A percentile compares a stretch with the other conserved stretches of the same genome.
phyloP scores from a whole-genome alignment of 768 basidiomycete species.

The Leccinum variicolor region DNA sequence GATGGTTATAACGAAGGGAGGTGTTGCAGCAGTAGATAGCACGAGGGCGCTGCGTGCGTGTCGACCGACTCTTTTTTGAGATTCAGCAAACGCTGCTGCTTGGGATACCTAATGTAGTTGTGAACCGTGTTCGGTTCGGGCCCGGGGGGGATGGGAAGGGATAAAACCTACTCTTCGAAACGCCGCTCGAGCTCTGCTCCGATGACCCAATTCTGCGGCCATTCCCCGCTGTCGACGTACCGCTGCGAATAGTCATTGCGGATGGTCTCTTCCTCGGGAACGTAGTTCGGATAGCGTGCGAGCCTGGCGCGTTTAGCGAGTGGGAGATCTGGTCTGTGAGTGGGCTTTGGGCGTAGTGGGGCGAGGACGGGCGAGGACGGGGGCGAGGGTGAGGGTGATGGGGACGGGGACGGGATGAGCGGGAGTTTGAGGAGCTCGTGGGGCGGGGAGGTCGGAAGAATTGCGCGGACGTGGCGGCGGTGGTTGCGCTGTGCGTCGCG shows the following conservation, averaged over 20 bases:
- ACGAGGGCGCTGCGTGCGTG: slow-evolving; percentile 65
- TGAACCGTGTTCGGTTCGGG: background rate
- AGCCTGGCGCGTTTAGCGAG: slow-evolving; percentile 74
- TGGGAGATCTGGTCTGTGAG: slow-evolving; percentile 48
- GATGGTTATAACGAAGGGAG: slow-evolving; percentile 53
- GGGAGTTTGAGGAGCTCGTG: slow-evolving; percentile 54
- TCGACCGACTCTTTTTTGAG: slow-evolving; percentile 81
- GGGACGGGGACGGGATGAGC: slow-evolving; percentile 53
- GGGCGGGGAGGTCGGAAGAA: slow-evolving; percentile 53
- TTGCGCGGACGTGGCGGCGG: slow-evolving; percentile 51
- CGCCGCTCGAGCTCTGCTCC: slow-evolving; percentile 85
- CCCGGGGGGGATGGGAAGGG: background rate
- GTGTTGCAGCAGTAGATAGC: slow-evolving; percentile 62
- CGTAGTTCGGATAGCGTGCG: slow-evolving; percentile 73
- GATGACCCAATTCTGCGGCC: slow-evolving; percentile 92
- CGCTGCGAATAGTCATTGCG: slow-evolving; percentile 91
- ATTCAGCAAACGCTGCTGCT: slow-evolving; percentile 78
- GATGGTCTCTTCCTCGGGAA: slow-evolving; percentile 94
- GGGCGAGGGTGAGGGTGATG: slow-evolving; percentile 48
- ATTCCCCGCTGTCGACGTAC: slow-evolving; percentile 88
- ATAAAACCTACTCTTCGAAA: slow-evolving; percentile 83
- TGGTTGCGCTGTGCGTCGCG: slow-evolving; percentile 54
- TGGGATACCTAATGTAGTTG: slow-evolving; percentile 71
- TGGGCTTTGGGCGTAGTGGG: slow-evolving; percentile 31
- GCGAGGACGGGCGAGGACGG: slow-evolving; percentile 41